Conservation (phyloP, 2,329 filamentous ascomycete species). For the Dactylellina drechsleri region DNA sequence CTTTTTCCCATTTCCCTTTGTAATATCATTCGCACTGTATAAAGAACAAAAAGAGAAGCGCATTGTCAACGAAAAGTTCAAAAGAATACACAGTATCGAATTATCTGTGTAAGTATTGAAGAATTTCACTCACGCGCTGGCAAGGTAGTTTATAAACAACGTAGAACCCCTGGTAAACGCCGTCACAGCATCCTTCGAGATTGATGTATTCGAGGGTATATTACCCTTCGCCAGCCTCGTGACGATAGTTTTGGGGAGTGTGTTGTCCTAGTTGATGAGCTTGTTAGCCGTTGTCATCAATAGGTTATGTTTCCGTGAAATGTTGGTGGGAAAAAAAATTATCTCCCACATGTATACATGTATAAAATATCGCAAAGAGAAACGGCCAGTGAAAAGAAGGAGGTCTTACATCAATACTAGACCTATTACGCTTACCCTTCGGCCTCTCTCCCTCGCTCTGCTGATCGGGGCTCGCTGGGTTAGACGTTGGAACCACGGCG, state of each 20-base stretch:
- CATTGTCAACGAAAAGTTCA: neutral
- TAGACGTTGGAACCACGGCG: conserved; percentile 7
- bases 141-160: conserved; percentile 83
- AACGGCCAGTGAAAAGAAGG: neutral
- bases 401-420: conserved; percentile 43
- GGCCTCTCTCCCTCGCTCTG: conserved; percentile 38
- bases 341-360: neutral
- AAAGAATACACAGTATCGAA: neutral
- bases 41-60: conserved; percentile 5
- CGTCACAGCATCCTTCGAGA: conserved; percentile 79
- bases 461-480: conserved; percentile 28
- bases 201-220: conserved; percentile 74
- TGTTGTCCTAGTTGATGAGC: conserved; percentile 70
- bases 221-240: conserved; percentile 82
- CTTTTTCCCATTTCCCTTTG: conserved; percentile 67
- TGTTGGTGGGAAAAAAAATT: neutral
- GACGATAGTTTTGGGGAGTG: conserved; percentile 82
- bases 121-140: conserved; percentile 71
- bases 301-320: conserved; percentile 3
- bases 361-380: conserved; percentile 3
- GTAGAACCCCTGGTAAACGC: conserved; percentile 84
- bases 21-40: conserved; percentile 76
- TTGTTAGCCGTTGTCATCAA: neutral
- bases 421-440: conserved; percentile 1
- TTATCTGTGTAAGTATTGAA: too few relatives aligned